Percentiles rank a stretch among this genome's conserved stretches.
Evolutionary conservation across 441 rosid species (phyloP).

Genomic region (Populus hybrid): DNA sequence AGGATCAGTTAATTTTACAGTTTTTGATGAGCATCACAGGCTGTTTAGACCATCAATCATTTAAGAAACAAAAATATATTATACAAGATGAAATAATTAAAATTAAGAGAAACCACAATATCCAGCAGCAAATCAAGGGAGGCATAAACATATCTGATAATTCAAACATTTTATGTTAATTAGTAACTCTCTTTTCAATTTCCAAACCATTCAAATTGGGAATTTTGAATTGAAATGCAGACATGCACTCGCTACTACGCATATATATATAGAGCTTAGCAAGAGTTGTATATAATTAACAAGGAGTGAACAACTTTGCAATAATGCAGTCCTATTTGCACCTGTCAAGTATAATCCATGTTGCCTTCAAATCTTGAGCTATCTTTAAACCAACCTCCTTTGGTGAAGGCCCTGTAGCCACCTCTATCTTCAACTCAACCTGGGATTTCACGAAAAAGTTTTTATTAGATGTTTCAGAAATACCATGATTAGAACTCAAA

Average conservation of each 20-base stretch:
- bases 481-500: neutral
- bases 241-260: neutral
- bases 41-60: neutral
- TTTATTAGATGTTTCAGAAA: neutral
- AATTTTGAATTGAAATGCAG: neutral
- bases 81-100: no score
- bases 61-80: neutral
- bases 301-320: neutral
- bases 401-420: constrained; percentile 34
- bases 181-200: no score
- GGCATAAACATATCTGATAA: neutral
- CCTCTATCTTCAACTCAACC: constrained; percentile 38
- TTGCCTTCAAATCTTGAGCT: constrained; percentile 31
- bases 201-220: neutral
- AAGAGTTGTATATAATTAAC: neutral
- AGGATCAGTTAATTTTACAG: neutral
- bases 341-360: constrained; percentile 55
- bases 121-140: neutral
- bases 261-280: neutral
- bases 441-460: constrained; percentile 10
- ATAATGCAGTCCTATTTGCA: neutral
- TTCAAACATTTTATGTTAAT: neutral
- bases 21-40: neutral
- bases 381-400: constrained; percentile 32
- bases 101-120: neutral